phyloP scores from a whole-genome alignment of 164 flowering plant species.

The Stephania cephalantha region DNA sequence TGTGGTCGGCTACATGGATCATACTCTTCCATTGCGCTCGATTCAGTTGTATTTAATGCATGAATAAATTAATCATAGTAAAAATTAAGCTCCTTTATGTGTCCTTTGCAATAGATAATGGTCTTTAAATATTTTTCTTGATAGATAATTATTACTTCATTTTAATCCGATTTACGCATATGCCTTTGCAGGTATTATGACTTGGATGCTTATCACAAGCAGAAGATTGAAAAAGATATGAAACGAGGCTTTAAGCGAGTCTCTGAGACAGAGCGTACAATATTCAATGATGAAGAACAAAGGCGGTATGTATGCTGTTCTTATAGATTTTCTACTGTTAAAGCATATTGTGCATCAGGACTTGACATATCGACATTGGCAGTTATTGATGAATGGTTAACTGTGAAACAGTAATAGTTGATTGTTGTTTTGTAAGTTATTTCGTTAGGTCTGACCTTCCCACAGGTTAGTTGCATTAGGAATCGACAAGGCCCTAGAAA shows the following conservation, averaged over 20 bases:
- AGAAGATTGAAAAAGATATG: conserved; percentile 55
- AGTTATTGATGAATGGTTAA: too few species aligned
- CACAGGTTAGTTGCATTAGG: too few species aligned
- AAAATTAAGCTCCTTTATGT: neutral
- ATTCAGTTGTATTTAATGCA: too few species aligned
- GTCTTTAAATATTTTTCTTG: neutral
- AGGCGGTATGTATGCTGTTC: conserved; percentile 54
- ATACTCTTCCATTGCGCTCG: too few species aligned
- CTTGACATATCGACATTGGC: too few species aligned
- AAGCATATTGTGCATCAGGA: neutral
- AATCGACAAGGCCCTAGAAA: too few species aligned
- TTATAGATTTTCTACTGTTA: neutral
- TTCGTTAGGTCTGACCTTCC: too few species aligned
- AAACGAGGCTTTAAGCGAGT: conserved; percentile 57
- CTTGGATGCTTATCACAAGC: conserved; percentile 77
- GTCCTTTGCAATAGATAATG: neutral
- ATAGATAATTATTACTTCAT: neutral
- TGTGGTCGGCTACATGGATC: too few species aligned
- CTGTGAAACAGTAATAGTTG: too few species aligned
- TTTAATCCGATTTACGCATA: too few species aligned
- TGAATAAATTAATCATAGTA: neutral
- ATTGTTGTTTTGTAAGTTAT: too few species aligned
- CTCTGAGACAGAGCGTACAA: conserved; percentile 47
- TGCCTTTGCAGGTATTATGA: conserved; percentile 63
- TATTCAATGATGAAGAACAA: conserved; percentile 92